Evolutionary conservation across 169 alveolate genomes (phyloP).

Genomic region (Plasmodium billcollinsi): DNA sequence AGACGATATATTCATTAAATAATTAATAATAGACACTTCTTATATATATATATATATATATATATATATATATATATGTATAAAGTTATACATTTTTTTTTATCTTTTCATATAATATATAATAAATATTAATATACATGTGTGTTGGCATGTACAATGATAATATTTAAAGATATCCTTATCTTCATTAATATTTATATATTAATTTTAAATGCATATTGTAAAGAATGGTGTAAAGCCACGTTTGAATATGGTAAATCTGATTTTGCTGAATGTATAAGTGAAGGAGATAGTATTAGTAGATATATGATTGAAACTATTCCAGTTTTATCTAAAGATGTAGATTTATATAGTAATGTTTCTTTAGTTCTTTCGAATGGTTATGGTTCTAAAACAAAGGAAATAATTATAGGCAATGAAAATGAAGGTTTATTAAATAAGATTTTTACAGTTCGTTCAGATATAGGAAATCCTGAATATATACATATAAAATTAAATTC

Average conservation of each 20-base stretch:
- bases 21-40: no score
- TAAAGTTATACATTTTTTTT: background rate
- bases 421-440: slow-evolving; percentile 86
- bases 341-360: slow-evolving; percentile 86
- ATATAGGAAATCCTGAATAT: slow-evolving; percentile 76
- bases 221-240: slow-evolving; percentile 92
- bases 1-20: no score
- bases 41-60: no score
- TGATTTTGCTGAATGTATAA: slow-evolving; percentile 90
- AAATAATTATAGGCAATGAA: slow-evolving; percentile 85
- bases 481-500: slow-evolving; percentile 82
- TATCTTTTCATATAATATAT: background rate
- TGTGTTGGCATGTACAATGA: slow-evolving; percentile 8
- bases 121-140: slow-evolving; percentile 1
- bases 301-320: slow-evolving; percentile 89
- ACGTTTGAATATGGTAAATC: slow-evolving; percentile 88
- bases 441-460: slow-evolving; percentile 67
- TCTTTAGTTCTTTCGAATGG: slow-evolving; percentile 79
- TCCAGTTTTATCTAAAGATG: slow-evolving; percentile 85
- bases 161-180: background rate
- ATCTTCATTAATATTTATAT: background rate
- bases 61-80: background rate
- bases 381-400: slow-evolving; percentile 88
- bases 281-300: slow-evolving; percentile 87
- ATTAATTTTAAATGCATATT: slow-evolving; percentile 3